Percentiles rank a stretch among this genome's conserved stretches.
phyloP scores from a whole-genome alignment of 257 asterid species.

The Asclepias syriaca region DNA sequence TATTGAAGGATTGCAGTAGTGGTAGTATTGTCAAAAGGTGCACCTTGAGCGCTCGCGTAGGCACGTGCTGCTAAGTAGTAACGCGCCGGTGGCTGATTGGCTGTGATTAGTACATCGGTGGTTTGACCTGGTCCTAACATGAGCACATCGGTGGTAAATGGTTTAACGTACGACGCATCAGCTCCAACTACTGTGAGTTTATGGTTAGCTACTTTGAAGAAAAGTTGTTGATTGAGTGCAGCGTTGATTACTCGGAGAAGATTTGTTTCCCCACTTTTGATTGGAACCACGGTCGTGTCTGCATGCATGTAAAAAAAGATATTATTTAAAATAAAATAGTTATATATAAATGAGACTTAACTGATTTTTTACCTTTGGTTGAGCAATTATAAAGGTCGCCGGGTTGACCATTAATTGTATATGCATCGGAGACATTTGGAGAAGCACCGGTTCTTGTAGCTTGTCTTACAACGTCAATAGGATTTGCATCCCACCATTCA shows the following conservation, averaged over 20 bases:
- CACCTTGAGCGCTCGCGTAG: slow-evolving; percentile 79
- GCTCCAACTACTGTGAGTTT: slow-evolving; percentile 84
- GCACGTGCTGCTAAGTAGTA: slow-evolving; percentile 89
- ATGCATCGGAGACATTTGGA: slow-evolving; percentile 81
- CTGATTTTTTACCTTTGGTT: slow-evolving; percentile 28
- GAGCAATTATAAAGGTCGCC: slow-evolving; percentile 92
- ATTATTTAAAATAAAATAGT: too few species aligned
- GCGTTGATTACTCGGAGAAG: slow-evolving; percentile 73
- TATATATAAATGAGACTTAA: too few species aligned
- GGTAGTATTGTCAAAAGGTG: slow-evolving; percentile 87
- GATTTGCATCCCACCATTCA: slow-evolving; percentile 96
- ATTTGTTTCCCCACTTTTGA: slow-evolving; percentile 57
- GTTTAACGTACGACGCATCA: slow-evolving; percentile 72
- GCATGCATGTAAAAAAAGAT: slow-evolving; percentile 13
- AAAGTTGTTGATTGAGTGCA: slow-evolving; percentile 85
- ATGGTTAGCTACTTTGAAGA: slow-evolving; percentile 79
- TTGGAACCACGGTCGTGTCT: slow-evolving; percentile 55
- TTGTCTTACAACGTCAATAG: slow-evolving; percentile 65
- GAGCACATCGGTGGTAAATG: slow-evolving; percentile 74
- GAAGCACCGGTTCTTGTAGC: slow-evolving; percentile 77
- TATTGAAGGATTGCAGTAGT: slow-evolving; percentile 84
- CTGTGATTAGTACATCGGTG: slow-evolving; percentile 75
- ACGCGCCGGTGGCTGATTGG: slow-evolving; percentile 55
- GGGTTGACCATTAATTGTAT: slow-evolving; percentile 92
- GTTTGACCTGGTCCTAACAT: slow-evolving; percentile 99